A percentile compares a stretch with the other conserved stretches of the same genome.
These are phyloP conservation scores for Whalleya microplaca DNA, from an alignment of 2,329 filamentous ascomycete genomes.

Conservation along the genomic window DNA sequence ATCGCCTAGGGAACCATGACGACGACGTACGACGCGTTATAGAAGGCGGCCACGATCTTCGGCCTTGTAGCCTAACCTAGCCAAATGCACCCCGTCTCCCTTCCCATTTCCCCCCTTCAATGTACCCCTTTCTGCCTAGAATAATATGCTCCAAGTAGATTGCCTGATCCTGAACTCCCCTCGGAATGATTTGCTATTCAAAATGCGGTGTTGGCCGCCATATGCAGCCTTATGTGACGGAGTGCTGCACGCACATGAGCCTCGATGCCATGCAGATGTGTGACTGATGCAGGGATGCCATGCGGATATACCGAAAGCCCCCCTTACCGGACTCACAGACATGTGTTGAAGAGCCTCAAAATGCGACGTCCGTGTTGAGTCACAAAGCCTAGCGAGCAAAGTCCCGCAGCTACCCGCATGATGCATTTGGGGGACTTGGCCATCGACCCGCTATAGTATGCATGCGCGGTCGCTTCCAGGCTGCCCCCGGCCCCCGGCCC, in stretches of 20 bases:
- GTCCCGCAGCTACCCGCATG: too few relatives aligned
- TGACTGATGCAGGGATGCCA: not conserved
- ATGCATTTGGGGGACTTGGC: too few relatives aligned
- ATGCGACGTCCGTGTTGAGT: not conserved
- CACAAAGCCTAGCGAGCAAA: not conserved
- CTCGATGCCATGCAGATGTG: not conserved
- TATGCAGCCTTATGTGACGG: too few relatives aligned
- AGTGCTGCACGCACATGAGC: not conserved
- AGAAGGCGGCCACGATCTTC: conserved; percentile 22
- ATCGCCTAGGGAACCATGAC: not conserved
- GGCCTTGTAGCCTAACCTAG: conserved; percentile 21
- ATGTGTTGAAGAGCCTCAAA: not conserved
- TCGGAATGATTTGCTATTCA: too few relatives aligned
- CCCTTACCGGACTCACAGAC: not conserved
- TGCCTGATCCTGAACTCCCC: too few relatives aligned
- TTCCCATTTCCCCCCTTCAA: not conserved
- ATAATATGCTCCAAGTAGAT: too few relatives aligned
- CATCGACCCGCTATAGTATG: not conserved
- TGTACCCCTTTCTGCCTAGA: not conserved
- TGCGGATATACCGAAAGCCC: not conserved
- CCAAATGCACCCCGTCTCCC: conserved; percentile 7
- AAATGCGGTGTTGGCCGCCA: too few relatives aligned
- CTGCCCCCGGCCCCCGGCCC: too few relatives aligned
- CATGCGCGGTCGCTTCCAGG: not conserved
- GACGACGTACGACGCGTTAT: conserved; percentile 4